phyloP scores from a whole-genome alignment of 805 yeast species.

The Yarrowia divulgata region DNA sequence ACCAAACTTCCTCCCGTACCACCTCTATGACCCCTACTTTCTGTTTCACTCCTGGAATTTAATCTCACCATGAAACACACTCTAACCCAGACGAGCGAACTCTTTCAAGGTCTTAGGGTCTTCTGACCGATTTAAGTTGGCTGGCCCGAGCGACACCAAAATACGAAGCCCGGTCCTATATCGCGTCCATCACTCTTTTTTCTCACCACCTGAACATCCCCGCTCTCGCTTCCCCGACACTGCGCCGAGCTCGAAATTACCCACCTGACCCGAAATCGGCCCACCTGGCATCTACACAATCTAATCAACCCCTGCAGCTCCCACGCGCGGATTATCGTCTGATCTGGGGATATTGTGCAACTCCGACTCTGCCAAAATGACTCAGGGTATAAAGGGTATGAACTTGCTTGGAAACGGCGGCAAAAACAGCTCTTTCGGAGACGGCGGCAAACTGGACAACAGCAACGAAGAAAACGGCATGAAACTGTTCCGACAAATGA shows the following conservation, averaged over 20 bases:
- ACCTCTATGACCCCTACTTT: neutral
- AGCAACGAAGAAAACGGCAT: constrained; percentile 4
- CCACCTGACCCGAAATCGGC: neutral
- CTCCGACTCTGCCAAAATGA: constrained; percentile 7
- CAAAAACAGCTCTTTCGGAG: neutral
- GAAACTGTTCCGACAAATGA: constrained; percentile 1
- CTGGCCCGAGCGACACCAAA: constrained; percentile 6
- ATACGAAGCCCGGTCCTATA: constrained; percentile 1
- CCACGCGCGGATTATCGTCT: constrained; percentile 24
- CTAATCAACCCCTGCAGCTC: constrained; percentile 39
- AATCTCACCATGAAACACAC: constrained; percentile 19
- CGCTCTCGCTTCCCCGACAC: neutral
- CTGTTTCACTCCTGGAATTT: constrained; percentile 6
- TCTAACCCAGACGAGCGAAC: constrained; percentile 7
- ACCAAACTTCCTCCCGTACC: too few species aligned
- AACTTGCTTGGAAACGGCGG: constrained; percentile 13
- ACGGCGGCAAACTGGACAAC: neutral
- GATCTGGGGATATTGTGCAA: neutral
- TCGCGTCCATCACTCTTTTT: neutral
- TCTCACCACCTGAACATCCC: neutral
- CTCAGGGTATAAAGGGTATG: constrained; percentile 29
- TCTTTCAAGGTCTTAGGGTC: constrained; percentile 25
- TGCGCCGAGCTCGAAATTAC: constrained; percentile 8
- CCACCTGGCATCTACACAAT: constrained; percentile 20
- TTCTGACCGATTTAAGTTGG: constrained; percentile 28